phyloP scores from a whole-genome alignment of 345 rosid species.

The Garcia nutans region DNA sequence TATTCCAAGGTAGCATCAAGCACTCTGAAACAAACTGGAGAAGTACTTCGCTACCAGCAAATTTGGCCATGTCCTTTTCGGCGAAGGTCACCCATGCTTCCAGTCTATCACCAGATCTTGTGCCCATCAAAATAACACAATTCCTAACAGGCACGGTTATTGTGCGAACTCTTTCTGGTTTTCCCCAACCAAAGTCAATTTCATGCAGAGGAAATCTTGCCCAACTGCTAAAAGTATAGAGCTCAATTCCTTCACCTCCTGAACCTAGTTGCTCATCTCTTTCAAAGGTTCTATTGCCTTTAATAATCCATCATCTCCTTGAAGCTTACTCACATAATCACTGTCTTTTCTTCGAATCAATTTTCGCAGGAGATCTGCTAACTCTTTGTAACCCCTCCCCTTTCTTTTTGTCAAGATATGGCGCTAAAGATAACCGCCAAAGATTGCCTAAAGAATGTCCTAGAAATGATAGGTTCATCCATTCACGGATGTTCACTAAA shows the following conservation, averaged over 20 bases:
- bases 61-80: slow-evolving; percentile 10
- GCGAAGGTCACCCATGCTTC: slow-evolving; percentile 15
- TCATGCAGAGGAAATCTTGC: slow-evolving; percentile 13
- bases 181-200: slow-evolving; percentile 16
- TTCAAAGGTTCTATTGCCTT: slow-evolving; percentile 8
- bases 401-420: not conserved
- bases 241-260: slow-evolving; percentile 8
- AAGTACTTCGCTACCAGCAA: not conserved
- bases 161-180: slow-evolving; percentile 12
- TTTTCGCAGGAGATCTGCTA: slow-evolving; percentile 10
- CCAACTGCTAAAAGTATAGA: slow-evolving; percentile 14
- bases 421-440: slow-evolving; percentile 15
- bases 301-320: slow-evolving; percentile 5
- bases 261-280: not conserved
- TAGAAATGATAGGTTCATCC: slow-evolving; percentile 24
- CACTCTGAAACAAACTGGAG: slow-evolving; percentile 5
- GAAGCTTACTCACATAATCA: slow-evolving; percentile 12
- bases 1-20: not conserved
- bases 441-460: slow-evolving; percentile 23
- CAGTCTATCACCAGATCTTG: slow-evolving; percentile 3
- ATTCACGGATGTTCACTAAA: slow-evolving; percentile 19
- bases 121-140: slow-evolving; percentile 14
- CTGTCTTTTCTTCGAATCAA: slow-evolving; percentile 10
- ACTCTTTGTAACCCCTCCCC: slow-evolving; percentile 8
- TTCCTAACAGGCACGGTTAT: slow-evolving; percentile 15